These are phyloP conservation scores for Tuber brumale DNA, from an alignment of 495 filamentous ascomycete genomes.

Conservation along the genomic window DNA sequence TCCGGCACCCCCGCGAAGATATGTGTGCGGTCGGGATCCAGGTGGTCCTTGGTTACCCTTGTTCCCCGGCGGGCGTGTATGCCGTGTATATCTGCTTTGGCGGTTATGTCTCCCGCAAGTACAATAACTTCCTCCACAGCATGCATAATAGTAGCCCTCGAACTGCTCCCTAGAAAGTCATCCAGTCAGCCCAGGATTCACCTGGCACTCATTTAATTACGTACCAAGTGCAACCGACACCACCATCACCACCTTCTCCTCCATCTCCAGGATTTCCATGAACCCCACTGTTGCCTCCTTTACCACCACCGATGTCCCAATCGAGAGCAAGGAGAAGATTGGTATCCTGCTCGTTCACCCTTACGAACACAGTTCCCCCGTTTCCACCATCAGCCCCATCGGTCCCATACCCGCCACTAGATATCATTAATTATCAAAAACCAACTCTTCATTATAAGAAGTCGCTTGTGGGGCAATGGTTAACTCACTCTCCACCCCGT, in stretches of 20 bases:
- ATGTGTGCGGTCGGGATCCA: slow-evolving; percentile 25
- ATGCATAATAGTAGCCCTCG: slow-evolving; percentile 28
- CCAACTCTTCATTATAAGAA: neutral
- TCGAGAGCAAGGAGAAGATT: slow-evolving; percentile 41
- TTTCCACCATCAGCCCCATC: slow-evolving; percentile 42
- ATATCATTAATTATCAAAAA: neutral
- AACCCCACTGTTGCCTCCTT: slow-evolving; percentile 31
- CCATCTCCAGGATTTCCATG: slow-evolving; percentile 43
- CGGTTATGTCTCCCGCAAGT: slow-evolving; percentile 26
- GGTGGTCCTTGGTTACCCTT: slow-evolving; percentile 38
- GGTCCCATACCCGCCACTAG: slow-evolving; percentile 37
- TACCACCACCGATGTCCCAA: slow-evolving; percentile 41
- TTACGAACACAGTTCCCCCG: slow-evolving; percentile 40
- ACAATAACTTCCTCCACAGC: slow-evolving; percentile 25
- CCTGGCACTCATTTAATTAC: neutral
- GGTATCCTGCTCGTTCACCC: slow-evolving; percentile 40
- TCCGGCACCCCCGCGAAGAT: slow-evolving; percentile 31
- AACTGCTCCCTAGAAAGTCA: slow-evolving; percentile 16
- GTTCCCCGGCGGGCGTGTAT: slow-evolving; percentile 18
- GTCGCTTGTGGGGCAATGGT: neutral
- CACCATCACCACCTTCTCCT: slow-evolving; percentile 30
- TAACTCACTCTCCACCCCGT: slow-evolving; percentile 41
- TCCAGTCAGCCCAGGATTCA: neutral
- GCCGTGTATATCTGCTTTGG: slow-evolving; percentile 11
- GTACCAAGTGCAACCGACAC: slow-evolving; percentile 20